A percentile compares a stretch with the other conserved stretches of the same genome.
phyloP scores from a whole-genome alignment of 225 moss, liverwort and hornwort genomes.

The Marchantia paleacea region DNA sequence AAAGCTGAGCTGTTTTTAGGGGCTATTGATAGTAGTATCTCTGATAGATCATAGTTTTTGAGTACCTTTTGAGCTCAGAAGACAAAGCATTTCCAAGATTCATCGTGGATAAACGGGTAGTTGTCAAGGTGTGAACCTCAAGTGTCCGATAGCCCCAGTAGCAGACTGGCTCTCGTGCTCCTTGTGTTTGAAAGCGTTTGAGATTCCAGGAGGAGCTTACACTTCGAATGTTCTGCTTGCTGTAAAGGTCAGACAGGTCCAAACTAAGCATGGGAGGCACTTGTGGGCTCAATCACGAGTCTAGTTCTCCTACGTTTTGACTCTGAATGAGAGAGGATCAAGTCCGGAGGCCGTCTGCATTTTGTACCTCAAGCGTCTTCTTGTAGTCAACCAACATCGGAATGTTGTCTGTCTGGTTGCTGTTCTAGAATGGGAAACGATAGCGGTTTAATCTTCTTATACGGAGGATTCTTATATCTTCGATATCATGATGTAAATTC shows the following conservation, averaged over 20 bases:
- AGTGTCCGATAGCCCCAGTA: background rate
- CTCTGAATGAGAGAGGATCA: background rate
- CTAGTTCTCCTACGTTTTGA: constrained; percentile 4
- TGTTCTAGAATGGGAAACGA: background rate
- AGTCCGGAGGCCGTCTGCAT: background rate
- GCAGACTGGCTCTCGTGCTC: constrained; percentile 1
- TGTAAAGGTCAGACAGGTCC: constrained; percentile 21
- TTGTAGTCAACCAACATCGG: background rate
- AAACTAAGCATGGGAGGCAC: constrained; percentile 12
- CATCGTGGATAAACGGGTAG: constrained; percentile 1
- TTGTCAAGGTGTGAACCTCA: constrained; percentile 11
- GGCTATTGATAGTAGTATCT: constrained; percentile 1
- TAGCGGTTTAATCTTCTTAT: background rate
- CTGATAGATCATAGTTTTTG: background rate
- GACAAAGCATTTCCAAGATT: constrained; percentile 5
- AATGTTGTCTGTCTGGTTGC: background rate
- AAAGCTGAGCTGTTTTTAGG: constrained; percentile 6
- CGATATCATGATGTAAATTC: background rate
- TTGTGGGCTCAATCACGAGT: background rate
- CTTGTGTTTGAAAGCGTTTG: background rate
- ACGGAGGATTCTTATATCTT: background rate
- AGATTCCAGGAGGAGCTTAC: constrained; percentile 3
- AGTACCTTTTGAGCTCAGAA: constrained; percentile 8
- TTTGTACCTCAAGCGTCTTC: background rate
- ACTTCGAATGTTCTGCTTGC: background rate